phyloP scores from a whole-genome alignment of 2,329 filamentous ascomycete genomes.

The Aschersonia sp. region DNA sequence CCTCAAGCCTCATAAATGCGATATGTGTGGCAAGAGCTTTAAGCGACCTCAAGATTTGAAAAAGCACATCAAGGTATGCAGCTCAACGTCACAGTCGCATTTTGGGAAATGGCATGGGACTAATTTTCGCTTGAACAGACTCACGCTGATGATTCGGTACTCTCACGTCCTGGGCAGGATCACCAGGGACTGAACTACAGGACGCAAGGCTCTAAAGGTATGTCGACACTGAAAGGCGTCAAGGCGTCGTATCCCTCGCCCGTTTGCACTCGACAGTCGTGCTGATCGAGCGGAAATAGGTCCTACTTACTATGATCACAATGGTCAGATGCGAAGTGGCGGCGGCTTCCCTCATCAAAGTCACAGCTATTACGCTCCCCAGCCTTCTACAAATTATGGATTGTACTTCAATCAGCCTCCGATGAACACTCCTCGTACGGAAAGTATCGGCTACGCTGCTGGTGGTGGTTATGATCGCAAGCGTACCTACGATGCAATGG shows the following conservation, averaged over 20 bases:
- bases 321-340: constrained; percentile 45
- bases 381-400: constrained; percentile 45
- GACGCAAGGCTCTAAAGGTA: constrained; percentile 37
- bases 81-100: background rate
- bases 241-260: background rate
- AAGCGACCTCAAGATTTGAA: constrained; percentile 98
- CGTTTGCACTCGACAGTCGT: background rate
- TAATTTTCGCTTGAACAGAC: constrained; percentile 36
- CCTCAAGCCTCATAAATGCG: constrained; percentile 96
- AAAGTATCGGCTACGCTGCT: constrained; percentile 46
- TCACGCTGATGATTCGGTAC: constrained; percentile 86
- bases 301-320: constrained; percentile 51
- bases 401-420: constrained; percentile 64
- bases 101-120: background rate
- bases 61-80: constrained; percentile 81
- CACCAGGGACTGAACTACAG: constrained; percentile 41
- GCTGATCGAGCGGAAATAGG: constrained; percentile 19
- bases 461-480: constrained; percentile 55
- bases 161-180: constrained; percentile 38
- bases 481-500: constrained; percentile 74
- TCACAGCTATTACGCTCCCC: constrained; percentile 44
- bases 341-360: constrained; percentile 38
- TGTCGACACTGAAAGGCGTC: constrained; percentile 7
- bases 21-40: constrained; percentile 97
- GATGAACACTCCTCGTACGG: constrained; percentile 35